Evolutionary conservation across 2,329 filamentous ascomycete species (phyloP).

Genomic region (Aspergillus spinulosporus): DNA sequence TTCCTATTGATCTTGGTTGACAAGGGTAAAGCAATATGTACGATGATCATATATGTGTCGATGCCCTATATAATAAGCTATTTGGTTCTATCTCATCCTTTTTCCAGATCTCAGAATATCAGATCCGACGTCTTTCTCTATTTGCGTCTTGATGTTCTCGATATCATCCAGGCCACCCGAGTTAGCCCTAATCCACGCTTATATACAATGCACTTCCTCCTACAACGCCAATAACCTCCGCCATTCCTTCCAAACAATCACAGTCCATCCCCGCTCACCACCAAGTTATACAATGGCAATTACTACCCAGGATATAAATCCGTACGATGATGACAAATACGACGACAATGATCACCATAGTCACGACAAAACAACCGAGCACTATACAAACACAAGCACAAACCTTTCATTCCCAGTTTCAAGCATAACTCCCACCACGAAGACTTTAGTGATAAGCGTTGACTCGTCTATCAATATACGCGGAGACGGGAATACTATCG

Average conservation of each 20-base stretch:
- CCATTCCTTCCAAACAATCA: background rate
- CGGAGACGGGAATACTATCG: conserved; percentile 37
- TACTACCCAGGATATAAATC: background rate
- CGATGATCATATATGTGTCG: background rate
- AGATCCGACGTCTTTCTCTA: background rate
- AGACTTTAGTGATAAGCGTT: conserved; percentile 34
- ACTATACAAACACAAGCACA: background rate
- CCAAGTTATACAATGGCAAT: background rate
- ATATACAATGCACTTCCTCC: conserved; percentile 9
- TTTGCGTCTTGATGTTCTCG: background rate
- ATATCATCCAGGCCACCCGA: too few relatives aligned
- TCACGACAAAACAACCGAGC: background rate
- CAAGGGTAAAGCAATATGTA: background rate
- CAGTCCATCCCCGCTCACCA: background rate
- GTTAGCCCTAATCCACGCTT: background rate
- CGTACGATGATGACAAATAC: conserved; percentile 10
- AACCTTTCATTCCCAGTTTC: too few relatives aligned
- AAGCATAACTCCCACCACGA: background rate
- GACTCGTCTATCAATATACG: conserved; percentile 37
- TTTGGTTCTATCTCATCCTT: background rate
- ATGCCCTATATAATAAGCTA: background rate
- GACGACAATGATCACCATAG: conserved; percentile 14
- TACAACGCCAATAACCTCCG: conserved; percentile 19
- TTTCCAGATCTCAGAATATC: too few relatives aligned
- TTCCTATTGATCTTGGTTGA: background rate